phyloP scores from a whole-genome alignment of 805 yeast species.

The Saccharomycopsis vini region DNA sequence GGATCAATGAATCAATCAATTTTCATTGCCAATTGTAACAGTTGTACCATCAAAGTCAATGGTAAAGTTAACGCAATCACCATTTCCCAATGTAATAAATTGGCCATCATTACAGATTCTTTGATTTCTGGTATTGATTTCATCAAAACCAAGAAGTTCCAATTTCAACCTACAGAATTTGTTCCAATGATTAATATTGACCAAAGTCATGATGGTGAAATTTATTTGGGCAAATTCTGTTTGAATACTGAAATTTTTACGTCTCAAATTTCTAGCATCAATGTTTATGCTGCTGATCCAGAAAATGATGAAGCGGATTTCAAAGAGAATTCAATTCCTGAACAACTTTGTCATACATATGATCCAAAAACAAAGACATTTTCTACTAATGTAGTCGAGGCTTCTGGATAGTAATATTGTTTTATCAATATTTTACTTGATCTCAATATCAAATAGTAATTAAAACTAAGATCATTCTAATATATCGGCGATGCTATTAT shows the following conservation, averaged over 20 bases:
- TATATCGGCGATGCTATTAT: too few species aligned
- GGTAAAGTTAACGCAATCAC: slow-evolving; percentile 91
- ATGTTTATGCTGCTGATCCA: slow-evolving; percentile 69
- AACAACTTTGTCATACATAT: slow-evolving; percentile 75
- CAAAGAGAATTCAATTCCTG: slow-evolving; percentile 80
- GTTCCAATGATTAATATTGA: slow-evolving; percentile 83
- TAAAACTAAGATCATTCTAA: too few species aligned
- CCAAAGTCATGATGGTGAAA: slow-evolving; percentile 76
- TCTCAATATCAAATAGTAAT: too few species aligned
- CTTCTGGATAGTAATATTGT: slow-evolving; percentile 74
- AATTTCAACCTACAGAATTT: slow-evolving; percentile 73
- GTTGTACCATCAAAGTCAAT: slow-evolving; percentile 67
- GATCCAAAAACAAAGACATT: slow-evolving; percentile 45
- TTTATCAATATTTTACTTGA: too few species aligned
- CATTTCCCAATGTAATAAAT: slow-evolving; percentile 58
- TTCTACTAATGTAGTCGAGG: slow-evolving; percentile 68
- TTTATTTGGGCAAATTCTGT: slow-evolving; percentile 69
- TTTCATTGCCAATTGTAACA: slow-evolving; percentile 73
- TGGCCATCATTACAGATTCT: slow-evolving; percentile 75
- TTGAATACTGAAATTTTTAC: slow-evolving; percentile 72
- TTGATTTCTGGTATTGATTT: slow-evolving; percentile 83
- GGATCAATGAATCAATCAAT: slow-evolving; percentile 83
- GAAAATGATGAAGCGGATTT: slow-evolving; percentile 50
- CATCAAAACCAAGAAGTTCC: slow-evolving; percentile 73
- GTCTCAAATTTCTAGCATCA: slow-evolving; percentile 76